Percentiles rank a stretch among this genome's conserved stretches.
These are phyloP conservation scores for Boletus fagicola DNA, from an alignment of 768 basidiomycete species.

Conservation along the genomic window DNA sequence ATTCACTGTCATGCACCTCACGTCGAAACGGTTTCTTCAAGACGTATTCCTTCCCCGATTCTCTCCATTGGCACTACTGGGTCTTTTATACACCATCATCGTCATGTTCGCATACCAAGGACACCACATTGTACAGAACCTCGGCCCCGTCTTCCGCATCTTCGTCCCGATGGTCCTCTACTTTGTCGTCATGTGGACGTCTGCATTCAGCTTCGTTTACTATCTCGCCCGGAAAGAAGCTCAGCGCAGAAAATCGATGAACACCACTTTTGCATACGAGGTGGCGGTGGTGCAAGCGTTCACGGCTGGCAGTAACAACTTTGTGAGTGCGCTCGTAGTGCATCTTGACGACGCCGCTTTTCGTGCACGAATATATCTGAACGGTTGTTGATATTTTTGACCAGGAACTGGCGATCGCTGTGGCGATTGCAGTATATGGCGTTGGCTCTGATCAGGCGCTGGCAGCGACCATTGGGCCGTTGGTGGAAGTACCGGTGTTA, in stretches of 20 bases:
- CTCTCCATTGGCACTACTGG: constrained; percentile 66
- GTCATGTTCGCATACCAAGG: constrained; percentile 72
- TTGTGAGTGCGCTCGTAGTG: constrained; percentile 41
- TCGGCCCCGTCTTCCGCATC: constrained; percentile 76
- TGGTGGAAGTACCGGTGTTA: constrained; percentile 80
- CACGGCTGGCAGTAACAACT: constrained; percentile 79
- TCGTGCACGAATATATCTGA: not conserved
- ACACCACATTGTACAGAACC: constrained; percentile 68
- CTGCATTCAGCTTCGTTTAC: constrained; percentile 57
- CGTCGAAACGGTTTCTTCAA: constrained; percentile 49
- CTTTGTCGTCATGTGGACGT: constrained; percentile 74
- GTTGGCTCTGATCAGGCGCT: constrained; percentile 75
- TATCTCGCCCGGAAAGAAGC: constrained; percentile 40
- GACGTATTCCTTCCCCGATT: constrained; percentile 65
- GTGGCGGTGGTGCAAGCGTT: constrained; percentile 77
- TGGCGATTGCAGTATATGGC: constrained; percentile 75
- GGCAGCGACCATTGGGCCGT: constrained; percentile 75
- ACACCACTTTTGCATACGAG: constrained; percentile 50
- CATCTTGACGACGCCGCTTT: not conserved
- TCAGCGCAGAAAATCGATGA: not conserved
- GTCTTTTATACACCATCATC: constrained; percentile 78
- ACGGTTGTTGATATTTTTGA: not conserved
- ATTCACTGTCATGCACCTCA: too few species aligned
- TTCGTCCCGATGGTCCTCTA: constrained; percentile 80
- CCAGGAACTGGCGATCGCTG: constrained; percentile 81